Base-by-base conservation (phyloP, 176 grass and related monocot genomes). In the Raddia distichophylla region DNA sequence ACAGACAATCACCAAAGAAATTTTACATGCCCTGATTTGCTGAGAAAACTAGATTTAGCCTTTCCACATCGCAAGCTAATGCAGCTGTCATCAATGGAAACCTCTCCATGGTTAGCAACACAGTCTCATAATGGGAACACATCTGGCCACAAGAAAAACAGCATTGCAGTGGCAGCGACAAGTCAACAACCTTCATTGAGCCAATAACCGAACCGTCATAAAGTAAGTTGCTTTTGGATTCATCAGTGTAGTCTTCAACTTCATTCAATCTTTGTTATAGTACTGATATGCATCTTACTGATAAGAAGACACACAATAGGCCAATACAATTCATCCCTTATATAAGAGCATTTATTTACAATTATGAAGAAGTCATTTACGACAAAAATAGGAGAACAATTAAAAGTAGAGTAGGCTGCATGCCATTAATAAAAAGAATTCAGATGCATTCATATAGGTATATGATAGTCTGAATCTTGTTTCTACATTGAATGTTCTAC, bases 171-270 rank as follows among this genome's bases (percentile, higher is more conserved):
- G 20, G 13, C 55, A 75, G 42, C 22, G 70, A 14, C 50, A 16
- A 78, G 70, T 32, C 22, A 75, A 14, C 50, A 16, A 78, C n/a
- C 22, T 64, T 50, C 56, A 70, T 15, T 76, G 71, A 13, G 0
- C 32, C 72, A 77, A 73, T 42, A 77, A 63, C 40, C n/a, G 9
- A 77, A 7, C 17, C 3, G 2, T 82, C 52, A 16, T 67, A 10
- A 84, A 51, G 83, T 89, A 71, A 73, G 73, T 46, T 89, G 51
- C 11, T 77, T 76, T n/a, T 6, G 42, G 42, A 64, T 55, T 74
- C 3, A 76, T 55, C 55, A 27, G 42, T 47, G 37, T 12, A 67
- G 19, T 53, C 2, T 18, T 77, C 37, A 50, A 65, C 49, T 45
- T 82, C 27, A 3, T 60, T 79, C 19, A 13, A 37, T 59, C 3